These are phyloP conservation scores for Dactylonectria estremocensis DNA, from an alignment of 2,329 filamentous ascomycete species.

Conservation along the genomic window DNA sequence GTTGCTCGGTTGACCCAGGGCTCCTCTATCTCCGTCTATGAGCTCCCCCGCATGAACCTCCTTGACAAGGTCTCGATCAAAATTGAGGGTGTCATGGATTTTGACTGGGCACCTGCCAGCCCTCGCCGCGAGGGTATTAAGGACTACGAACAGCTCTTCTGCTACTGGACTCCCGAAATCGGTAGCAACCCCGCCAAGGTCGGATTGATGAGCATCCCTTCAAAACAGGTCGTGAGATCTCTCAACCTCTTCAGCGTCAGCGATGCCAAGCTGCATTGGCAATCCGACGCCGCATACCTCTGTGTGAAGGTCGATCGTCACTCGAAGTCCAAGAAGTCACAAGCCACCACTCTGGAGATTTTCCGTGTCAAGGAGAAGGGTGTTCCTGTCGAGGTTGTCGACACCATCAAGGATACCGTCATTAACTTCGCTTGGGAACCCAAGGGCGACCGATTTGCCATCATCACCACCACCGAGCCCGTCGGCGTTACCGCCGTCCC, in stretches of 20 bases:
- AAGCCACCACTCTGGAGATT: slow-evolving; percentile 97
- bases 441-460: slow-evolving; percentile 96
- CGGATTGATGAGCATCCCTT: slow-evolving; percentile 94
- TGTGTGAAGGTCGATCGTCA: slow-evolving; percentile 99
- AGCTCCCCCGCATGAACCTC: slow-evolving; percentile 89
- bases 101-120: slow-evolving; percentile 94
- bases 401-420: slow-evolving; percentile 97
- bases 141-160: slow-evolving; percentile 94
- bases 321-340: slow-evolving; percentile 98
- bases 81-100: slow-evolving; percentile 96
- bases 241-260: slow-evolving; percentile 98
- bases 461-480: slow-evolving; percentile 94
- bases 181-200: slow-evolving; percentile 98
- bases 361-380: slow-evolving; percentile 98
- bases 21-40: slow-evolving; percentile 92
- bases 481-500: slow-evolving; percentile 83
- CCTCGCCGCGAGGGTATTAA: slow-evolving; percentile 88
- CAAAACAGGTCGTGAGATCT: slow-evolving; percentile 93
- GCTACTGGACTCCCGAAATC: slow-evolving; percentile 99
- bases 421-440: slow-evolving; percentile 99
- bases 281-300: slow-evolving; percentile 92
- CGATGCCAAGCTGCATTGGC: slow-evolving; percentile 98
- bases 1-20: slow-evolving; percentile 92
- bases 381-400: slow-evolving; percentile 97
- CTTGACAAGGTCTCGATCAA: slow-evolving; percentile 94